A percentile compares a stretch with the other conserved stretches of the same genome.
phyloP scores from a whole-genome alignment of 371 early-diverging fungal genomes.

The Polyrhizophydium stewartii region DNA sequence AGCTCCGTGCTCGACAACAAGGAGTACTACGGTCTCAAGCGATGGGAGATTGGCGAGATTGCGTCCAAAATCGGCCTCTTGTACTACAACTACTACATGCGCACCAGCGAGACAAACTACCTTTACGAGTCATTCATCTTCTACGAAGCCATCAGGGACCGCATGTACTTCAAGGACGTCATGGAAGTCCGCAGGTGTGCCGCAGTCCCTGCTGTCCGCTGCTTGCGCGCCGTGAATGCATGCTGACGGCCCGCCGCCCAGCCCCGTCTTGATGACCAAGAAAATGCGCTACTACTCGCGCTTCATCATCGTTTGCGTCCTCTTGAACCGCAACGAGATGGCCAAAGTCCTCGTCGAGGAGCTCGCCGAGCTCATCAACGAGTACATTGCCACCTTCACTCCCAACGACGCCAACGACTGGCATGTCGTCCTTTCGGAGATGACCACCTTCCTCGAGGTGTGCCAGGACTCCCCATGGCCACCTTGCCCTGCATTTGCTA shows the following conservation, averaged over 20 bases:
- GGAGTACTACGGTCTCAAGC: constrained; percentile 85
- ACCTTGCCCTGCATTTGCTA: too few relatives aligned
- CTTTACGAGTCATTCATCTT: constrained; percentile 89
- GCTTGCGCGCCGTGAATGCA: too few relatives aligned
- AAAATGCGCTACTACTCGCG: constrained; percentile 95
- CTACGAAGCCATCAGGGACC: constrained; percentile 92
- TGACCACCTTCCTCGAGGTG: constrained; percentile 80
- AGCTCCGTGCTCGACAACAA: constrained; percentile 79
- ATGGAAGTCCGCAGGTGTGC: constrained; percentile 69
- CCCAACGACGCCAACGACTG: constrained; percentile 90
- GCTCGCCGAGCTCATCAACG: constrained; percentile 75
- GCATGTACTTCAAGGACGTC: constrained; percentile 91
- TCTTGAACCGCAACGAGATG: constrained; percentile 76
- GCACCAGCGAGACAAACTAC: constrained; percentile 95
- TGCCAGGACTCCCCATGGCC: background rate
- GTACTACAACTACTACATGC: constrained; percentile 62
- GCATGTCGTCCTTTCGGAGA: constrained; percentile 87
- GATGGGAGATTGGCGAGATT: constrained; percentile 97
- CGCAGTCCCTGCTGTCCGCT: background rate
- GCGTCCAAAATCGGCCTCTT: constrained; percentile 94
- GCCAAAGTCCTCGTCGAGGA: constrained; percentile 77
- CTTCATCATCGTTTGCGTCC: constrained; percentile 90
- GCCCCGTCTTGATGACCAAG: constrained; percentile 88
- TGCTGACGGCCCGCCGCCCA: constrained; percentile 16
- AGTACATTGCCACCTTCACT: constrained; percentile 78